Conservation (phyloP, 2,329 filamentous ascomycete genomes). For the Clonostachys chloroleuca region DNA sequence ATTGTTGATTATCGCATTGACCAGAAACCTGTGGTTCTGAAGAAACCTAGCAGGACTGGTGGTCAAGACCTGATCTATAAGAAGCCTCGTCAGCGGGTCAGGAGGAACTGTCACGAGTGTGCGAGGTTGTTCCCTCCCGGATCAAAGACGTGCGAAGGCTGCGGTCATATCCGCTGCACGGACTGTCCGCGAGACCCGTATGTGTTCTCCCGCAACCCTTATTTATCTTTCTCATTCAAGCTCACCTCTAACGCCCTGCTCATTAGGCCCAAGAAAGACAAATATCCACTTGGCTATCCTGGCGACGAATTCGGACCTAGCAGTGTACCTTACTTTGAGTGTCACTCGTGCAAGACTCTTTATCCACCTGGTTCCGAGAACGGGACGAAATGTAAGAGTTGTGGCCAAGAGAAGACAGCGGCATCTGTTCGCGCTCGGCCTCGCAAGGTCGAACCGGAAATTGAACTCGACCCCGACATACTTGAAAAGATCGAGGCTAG, state of each 20-base stretch:
- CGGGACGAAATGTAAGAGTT: conserved; percentile 52
- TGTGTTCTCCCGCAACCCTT: conserved; percentile 25
- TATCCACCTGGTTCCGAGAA: conserved; percentile 47
- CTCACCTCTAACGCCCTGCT: conserved; percentile 3
- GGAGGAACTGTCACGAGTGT: conserved; percentile 75
- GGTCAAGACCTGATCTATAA: conserved; percentile 70
- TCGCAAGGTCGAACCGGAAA: conserved; percentile 53
- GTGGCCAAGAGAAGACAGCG: conserved; percentile 55
- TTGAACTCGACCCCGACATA: conserved; percentile 51
- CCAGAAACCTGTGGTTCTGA: conserved; percentile 48
- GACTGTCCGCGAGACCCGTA: conserved; percentile 79
- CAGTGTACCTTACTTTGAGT: conserved; percentile 50
- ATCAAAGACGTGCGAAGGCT: conserved; percentile 61
- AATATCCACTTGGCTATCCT: conserved; percentile 67
- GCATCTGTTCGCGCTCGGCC: conserved; percentile 55
- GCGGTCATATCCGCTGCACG: conserved; percentile 71
- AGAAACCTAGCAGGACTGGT: conserved; percentile 60
- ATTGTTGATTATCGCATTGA: conserved; percentile 42
- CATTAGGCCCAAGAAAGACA: conserved; percentile 58
- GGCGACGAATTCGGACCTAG: conserved; percentile 55
- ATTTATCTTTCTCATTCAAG: background rate
- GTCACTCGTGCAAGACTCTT: conserved; percentile 57
- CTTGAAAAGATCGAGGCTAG: conserved; percentile 53
- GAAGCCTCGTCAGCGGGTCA: conserved; percentile 67
- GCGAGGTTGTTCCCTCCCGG: conserved; percentile 53